Conservation (phyloP, 2,329 filamentous ascomycete genomes). For the Penicillium sumatraense region DNA sequence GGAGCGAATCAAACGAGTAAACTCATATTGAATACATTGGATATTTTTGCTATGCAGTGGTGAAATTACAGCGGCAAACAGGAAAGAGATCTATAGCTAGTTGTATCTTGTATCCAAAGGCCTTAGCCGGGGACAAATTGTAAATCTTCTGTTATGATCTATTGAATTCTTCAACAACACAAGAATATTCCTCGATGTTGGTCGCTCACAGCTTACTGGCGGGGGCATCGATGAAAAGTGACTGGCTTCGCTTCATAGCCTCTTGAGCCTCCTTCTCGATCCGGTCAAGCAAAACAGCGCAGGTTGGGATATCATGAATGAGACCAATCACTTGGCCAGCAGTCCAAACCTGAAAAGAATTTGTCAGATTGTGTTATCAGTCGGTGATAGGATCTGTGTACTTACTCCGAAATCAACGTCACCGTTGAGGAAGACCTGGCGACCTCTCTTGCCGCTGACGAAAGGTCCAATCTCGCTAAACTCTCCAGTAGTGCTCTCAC, state of each 20-base stretch:
- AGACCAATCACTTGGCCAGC: slow-evolving; percentile 92
- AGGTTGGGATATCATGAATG: slow-evolving; percentile 82
- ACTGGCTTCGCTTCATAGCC: slow-evolving; percentile 63
- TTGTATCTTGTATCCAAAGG: too few species aligned
- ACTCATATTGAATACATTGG: too few species aligned
- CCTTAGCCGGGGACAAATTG: too few species aligned
- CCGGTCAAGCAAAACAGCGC: slow-evolving; percentile 68
- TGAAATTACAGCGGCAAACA: too few species aligned
- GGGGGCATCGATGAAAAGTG: slow-evolving; percentile 53
- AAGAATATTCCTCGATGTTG: not conserved
- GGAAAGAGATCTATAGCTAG: too few species aligned
- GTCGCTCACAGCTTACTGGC: slow-evolving; percentile 61
- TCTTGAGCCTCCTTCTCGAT: slow-evolving; percentile 79
- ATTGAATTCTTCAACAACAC: not conserved
- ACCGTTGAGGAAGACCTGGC: slow-evolving; percentile 89
- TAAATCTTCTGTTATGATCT: not conserved
- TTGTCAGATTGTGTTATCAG: slow-evolving; percentile 13
- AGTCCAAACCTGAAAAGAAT: slow-evolving; percentile 77
- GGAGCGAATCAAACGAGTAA: too few species aligned
- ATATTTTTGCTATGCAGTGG: too few species aligned
- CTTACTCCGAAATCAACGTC: slow-evolving; percentile 87
- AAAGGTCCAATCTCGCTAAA: slow-evolving; percentile 86
- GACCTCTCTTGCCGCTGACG: slow-evolving; percentile 87
- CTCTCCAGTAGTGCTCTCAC: slow-evolving; percentile 79
- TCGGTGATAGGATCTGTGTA: slow-evolving; percentile 28